Evolutionary conservation across 2,329 filamentous ascomycete genomes (phyloP).

Genomic region (Penicillium sp.): DNA sequence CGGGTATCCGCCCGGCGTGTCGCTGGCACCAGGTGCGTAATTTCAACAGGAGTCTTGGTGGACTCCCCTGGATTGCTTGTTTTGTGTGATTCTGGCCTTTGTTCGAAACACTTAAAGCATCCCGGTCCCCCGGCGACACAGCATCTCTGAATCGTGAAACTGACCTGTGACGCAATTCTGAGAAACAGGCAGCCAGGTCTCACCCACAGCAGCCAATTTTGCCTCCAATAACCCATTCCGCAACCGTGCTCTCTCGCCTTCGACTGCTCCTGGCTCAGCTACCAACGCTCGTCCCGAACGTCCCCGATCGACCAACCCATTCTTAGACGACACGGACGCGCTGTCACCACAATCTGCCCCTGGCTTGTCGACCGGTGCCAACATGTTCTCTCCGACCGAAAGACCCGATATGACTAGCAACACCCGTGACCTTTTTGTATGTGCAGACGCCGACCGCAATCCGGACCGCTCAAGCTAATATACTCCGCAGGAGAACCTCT

Average conservation of each 20-base stretch:
- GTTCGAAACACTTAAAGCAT: slow-evolving; percentile 7
- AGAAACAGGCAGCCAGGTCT: slow-evolving; percentile 20
- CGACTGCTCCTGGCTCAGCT: slow-evolving; percentile 26
- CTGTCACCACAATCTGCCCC: slow-evolving; percentile 38
- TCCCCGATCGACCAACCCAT: slow-evolving; percentile 62
- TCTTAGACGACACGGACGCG: slow-evolving; percentile 53
- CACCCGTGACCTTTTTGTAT: slow-evolving; percentile 61
- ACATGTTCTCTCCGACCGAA: slow-evolving; percentile 31
- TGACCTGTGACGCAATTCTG: background rate
- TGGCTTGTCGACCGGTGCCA: slow-evolving; percentile 21
- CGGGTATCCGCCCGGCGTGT: slow-evolving; percentile 34
- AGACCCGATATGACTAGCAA: slow-evolving; percentile 47
- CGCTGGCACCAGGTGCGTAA: slow-evolving; percentile 37
- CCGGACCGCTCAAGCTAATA: background rate
- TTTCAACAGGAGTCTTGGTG: slow-evolving; percentile 6
- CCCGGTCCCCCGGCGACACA: background rate
- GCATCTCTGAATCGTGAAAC: background rate
- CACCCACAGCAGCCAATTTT: slow-evolving; percentile 36
- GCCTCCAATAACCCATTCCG: slow-evolving; percentile 53
- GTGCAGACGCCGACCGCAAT: slow-evolving; percentile 29
- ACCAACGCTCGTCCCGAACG: slow-evolving; percentile 41
- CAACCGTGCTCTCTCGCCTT: slow-evolving; percentile 46
- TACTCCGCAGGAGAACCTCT: slow-evolving; percentile 38
- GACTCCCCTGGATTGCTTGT: slow-evolving; percentile 10
- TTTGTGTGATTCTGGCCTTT: background rate